Evolutionary conservation across 768 basidiomycete species (phyloP).

Genomic region (Daedaleopsis nitida): DNA sequence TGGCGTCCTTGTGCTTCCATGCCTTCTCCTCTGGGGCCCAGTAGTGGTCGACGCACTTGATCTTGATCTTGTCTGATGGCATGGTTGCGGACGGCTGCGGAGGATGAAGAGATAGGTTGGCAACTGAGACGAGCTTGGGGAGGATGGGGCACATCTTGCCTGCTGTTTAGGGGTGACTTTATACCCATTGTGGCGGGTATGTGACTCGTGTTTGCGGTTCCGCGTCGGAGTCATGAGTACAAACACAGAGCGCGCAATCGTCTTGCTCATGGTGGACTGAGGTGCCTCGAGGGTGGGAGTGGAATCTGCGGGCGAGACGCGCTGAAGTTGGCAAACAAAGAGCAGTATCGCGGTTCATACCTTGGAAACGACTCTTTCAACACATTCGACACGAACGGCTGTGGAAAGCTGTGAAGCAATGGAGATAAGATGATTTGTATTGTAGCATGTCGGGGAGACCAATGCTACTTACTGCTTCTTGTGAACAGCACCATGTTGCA

Average conservation of each 20-base stretch:
- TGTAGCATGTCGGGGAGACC: too few relatives aligned
- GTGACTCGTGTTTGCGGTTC: background rate
- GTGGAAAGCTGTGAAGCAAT: too few relatives aligned
- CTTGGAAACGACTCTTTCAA: too few relatives aligned
- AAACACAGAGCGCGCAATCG: background rate
- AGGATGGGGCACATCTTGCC: too few relatives aligned
- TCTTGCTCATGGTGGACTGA: background rate
- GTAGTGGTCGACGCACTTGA: slow-evolving; percentile 63
- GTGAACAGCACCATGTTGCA: too few relatives aligned
- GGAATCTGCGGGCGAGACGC: too few relatives aligned
- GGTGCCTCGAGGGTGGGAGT: too few relatives aligned
- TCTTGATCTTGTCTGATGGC: slow-evolving; percentile 37
- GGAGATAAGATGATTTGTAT: too few relatives aligned
- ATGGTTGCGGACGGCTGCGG: background rate
- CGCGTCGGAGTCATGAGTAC: background rate
- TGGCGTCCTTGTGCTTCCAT: slow-evolving; percentile 65
- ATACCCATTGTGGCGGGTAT: background rate
- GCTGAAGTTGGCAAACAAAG: too few relatives aligned
- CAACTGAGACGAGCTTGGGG: background rate
- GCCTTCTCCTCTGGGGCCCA: slow-evolving; percentile 57
- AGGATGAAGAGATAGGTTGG: background rate
- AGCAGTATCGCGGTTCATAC: too few relatives aligned
- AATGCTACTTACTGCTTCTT: too few relatives aligned
- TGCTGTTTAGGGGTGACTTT: background rate
- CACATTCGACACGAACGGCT: too few relatives aligned